Conservation (phyloP, 164 flowering plant species). For the Buxus sempervirens region DNA sequence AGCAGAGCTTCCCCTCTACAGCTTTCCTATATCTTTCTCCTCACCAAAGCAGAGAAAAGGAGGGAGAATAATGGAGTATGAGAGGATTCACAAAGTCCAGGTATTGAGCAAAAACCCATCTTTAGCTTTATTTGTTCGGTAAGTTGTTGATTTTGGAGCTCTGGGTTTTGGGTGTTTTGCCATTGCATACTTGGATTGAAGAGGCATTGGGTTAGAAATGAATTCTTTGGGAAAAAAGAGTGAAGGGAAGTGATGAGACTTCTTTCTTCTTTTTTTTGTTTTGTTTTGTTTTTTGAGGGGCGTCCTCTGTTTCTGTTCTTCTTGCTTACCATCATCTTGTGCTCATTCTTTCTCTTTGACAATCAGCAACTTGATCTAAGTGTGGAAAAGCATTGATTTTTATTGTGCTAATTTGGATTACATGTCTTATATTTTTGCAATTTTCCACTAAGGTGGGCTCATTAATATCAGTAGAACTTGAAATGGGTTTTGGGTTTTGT, state of each 20-base stretch:
- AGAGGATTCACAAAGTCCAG: conserved; percentile 83
- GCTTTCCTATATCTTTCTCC: neutral
- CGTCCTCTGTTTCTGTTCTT: neutral
- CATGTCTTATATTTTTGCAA: neutral
- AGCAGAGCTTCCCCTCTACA: neutral
- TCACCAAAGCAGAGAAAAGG: conserved; percentile 6
- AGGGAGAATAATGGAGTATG: conserved; percentile 70
- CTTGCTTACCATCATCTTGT: neutral
- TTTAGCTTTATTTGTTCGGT: neutral
- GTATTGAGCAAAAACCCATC: conserved; percentile 28
- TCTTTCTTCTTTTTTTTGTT: neutral
- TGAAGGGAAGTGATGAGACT: too few species aligned
- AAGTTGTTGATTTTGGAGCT: neutral
- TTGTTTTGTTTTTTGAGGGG: neutral
- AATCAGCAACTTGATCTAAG: neutral
- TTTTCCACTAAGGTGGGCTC: neutral
- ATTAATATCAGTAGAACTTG: too few species aligned
- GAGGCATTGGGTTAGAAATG: neutral
- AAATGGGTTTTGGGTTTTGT: neutral
- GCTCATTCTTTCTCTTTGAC: neutral
- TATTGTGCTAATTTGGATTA: neutral
- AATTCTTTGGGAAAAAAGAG: too few species aligned
- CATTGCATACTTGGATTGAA: conserved; percentile 1
- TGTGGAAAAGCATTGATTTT: neutral
- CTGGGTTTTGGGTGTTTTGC: neutral